Percentiles rank a stretch among this genome's conserved stretches.
These are phyloP conservation scores for Fusarium coicis DNA, from an alignment of 2,329 filamentous ascomycete genomes.

Conservation along the genomic window DNA sequence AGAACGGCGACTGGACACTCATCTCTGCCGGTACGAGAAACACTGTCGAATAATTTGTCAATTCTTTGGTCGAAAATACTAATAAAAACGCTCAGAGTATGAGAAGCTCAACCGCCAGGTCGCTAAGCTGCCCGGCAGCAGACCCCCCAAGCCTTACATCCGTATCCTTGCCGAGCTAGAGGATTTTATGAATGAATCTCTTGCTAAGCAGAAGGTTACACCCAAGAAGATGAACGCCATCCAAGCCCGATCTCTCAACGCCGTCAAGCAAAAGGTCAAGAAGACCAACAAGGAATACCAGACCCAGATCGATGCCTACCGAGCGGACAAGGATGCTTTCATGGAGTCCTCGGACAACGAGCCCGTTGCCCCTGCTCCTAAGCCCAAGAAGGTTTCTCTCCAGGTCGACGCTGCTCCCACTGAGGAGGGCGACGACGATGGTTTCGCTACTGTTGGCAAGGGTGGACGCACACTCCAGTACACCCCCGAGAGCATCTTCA, in stretches of 20 bases:
- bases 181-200: conserved; percentile 91
- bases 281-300: conserved; percentile 98
- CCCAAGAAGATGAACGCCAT: conserved; percentile 99
- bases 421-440: conserved; percentile 78
- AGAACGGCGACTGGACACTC: conserved; percentile 97
- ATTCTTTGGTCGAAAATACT: conserved; percentile 3
- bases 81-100: conserved; percentile 71
- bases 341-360: conserved; percentile 87
- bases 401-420: conserved; percentile 60
- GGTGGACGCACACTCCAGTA: conserved; percentile 90
- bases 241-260: conserved; percentile 92
- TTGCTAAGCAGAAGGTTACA: conserved; percentile 94
- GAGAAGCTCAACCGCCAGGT: conserved; percentile 93
- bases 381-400: conserved; percentile 53
- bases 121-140: conserved; percentile 79
- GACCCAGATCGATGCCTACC: conserved; percentile 86
- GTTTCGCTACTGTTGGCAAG: conserved; percentile 88
- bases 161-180: conserved; percentile 94
- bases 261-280: conserved; percentile 97
- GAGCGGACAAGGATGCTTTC: conserved; percentile 84
- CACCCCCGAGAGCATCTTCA: conserved; percentile 97
- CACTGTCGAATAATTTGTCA: neutral
- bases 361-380: conserved; percentile 61
- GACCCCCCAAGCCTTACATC: conserved; percentile 90
- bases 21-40: conserved; percentile 78